A percentile compares a stretch with the other conserved stretches of the same genome.
Conservation (phyloP, 176 grass and related monocot species). For the Oryza glumipatula region DNA sequence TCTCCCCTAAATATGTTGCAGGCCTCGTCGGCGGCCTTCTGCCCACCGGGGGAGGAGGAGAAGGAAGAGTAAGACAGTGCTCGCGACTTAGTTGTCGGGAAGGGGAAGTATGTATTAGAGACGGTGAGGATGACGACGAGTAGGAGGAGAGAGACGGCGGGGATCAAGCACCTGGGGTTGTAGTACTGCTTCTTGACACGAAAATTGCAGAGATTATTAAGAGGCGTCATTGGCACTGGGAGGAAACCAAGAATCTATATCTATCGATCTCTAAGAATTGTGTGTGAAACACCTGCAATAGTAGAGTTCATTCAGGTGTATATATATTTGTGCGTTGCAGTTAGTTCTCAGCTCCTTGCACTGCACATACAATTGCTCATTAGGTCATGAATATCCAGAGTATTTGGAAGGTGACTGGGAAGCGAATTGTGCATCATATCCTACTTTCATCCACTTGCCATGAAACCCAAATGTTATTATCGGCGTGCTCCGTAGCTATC, state of each 20-base stretch:
- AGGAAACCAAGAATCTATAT: background rate
- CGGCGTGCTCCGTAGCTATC: background rate
- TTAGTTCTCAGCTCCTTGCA: background rate
- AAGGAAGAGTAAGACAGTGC: background rate
- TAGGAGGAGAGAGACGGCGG: background rate
- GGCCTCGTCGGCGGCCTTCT: background rate
- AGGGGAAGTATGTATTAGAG: background rate
- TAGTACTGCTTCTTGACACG: background rate
- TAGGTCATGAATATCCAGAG: background rate
- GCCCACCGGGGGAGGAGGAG: background rate
- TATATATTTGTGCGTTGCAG: background rate
- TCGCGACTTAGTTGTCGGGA: background rate
- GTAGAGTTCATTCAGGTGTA: background rate
- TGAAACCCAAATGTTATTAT: background rate
- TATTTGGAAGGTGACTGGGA: background rate
- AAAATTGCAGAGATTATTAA: background rate
- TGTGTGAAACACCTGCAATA: background rate
- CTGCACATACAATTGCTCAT: background rate
- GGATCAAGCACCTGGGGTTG: conserved; percentile 24
- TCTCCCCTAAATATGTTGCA: conserved; percentile 42
- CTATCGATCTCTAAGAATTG: background rate
- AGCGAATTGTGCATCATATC: background rate
- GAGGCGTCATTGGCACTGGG: background rate
- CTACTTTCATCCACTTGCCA: background rate
- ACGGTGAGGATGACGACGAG: background rate